Conservation (phyloP, 2,329 filamentous ascomycete genomes). For the Bipolaris cookei region DNA sequence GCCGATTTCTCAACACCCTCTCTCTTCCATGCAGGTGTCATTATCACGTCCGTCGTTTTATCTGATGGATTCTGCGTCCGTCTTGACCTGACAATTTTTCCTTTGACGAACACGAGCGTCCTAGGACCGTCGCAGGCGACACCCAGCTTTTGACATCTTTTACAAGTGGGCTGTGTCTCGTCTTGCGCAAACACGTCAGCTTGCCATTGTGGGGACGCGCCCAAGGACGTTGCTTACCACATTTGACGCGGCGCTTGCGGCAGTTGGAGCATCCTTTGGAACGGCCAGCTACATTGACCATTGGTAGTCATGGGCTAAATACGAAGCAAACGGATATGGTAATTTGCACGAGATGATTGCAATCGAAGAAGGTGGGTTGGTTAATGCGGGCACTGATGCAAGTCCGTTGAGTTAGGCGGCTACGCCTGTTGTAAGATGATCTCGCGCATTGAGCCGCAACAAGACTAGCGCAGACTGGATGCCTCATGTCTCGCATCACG, state of each 20-base stretch:
- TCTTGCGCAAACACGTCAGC: conserved; percentile 25
- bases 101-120: conserved; percentile 34
- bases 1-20: neutral
- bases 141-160: conserved; percentile 33
- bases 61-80: conserved; percentile 16
- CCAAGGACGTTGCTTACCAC: conserved; percentile 30
- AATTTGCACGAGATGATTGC: conserved; percentile 9
- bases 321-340: neutral
- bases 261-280: conserved; percentile 44
- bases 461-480: neutral
- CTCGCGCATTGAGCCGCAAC: conserved; percentile 22
- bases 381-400: neutral
- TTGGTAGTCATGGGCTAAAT: conserved; percentile 14
- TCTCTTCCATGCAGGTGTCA: neutral
- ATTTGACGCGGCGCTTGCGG: conserved; percentile 40
- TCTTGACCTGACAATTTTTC: conserved; percentile 36
- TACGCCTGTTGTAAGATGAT: conserved; percentile 35
- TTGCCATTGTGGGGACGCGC: neutral
- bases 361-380: neutral
- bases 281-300: conserved; percentile 43
- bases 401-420: conserved; percentile 2
- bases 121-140: conserved; percentile 36
- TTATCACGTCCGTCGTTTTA: too few species aligned
- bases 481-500: neutral
- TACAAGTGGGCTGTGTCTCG: conserved; percentile 34